Conservation (phyloP, 2,329 filamentous ascomycete species). For the Penicillium rolfsii region DNA sequence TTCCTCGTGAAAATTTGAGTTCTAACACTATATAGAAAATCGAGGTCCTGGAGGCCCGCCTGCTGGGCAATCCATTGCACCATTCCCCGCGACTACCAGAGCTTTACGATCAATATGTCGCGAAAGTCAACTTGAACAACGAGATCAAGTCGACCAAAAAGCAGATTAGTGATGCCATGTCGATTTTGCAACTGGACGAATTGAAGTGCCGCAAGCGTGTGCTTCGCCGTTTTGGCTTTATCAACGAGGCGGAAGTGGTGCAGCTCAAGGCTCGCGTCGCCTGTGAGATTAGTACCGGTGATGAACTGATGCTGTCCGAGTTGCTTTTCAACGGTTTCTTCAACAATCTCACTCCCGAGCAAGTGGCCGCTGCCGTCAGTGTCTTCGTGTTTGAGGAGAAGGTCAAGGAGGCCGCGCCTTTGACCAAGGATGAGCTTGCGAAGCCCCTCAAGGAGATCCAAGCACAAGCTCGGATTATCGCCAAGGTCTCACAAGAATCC, state of each 20-base stretch:
- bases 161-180: slow-evolving; percentile 80
- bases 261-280: slow-evolving; percentile 96
- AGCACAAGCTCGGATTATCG: slow-evolving; percentile 81
- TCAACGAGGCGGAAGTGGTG: slow-evolving; percentile 93
- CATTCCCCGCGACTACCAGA: slow-evolving; percentile 81
- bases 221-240: slow-evolving; percentile 88
- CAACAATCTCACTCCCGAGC: slow-evolving; percentile 88
- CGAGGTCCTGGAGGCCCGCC: slow-evolving; percentile 88
- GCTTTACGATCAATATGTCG: slow-evolving; percentile 83
- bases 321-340: slow-evolving; percentile 97
- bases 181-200: slow-evolving; percentile 91
- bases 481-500: slow-evolving; percentile 91
- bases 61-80: slow-evolving; percentile 88
- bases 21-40: slow-evolving; percentile 70
- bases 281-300: slow-evolving; percentile 95
- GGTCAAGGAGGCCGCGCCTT: slow-evolving; percentile 69
- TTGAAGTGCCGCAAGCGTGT: slow-evolving; percentile 95
- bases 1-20: too few species aligned
- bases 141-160: slow-evolving; percentile 89
- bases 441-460: slow-evolving; percentile 88
- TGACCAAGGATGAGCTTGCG: slow-evolving; percentile 77
- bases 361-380: slow-evolving; percentile 82
- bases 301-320: slow-evolving; percentile 91
- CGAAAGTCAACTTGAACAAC: slow-evolving; percentile 73
- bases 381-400: slow-evolving; percentile 99